Evolutionary conservation across 169 alveolate genomes (phyloP), one percentile per base, ranked within the genome.

Genomic region (Cyclospora cayetanensis): DNA sequence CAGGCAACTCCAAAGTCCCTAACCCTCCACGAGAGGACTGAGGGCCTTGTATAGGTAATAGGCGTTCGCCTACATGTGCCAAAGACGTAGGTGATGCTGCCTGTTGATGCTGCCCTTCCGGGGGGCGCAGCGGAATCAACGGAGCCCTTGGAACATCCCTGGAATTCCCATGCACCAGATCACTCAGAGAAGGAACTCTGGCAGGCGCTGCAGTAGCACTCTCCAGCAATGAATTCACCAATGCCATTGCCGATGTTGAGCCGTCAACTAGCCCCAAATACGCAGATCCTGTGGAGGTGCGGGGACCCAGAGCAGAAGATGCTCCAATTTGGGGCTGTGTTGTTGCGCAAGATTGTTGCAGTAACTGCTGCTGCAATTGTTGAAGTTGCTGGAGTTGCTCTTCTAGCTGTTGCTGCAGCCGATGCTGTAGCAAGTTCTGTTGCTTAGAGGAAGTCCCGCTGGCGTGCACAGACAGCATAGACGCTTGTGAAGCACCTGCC

Each of bases 51-150:
- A 27, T 46, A 27, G 50, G 25, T 31, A 50, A 29, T 34, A 25
- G 88, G 7, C 9, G 70, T 18, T 79, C 88, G 52, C n/a, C 50
- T 50, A 22, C 41, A 31, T 27, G 41, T 7, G 43, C 88, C 4
- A 46, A 22, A 31, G 27, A 12, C 25, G 50, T 70, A 46, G 70
- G 31, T 79, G 37, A 37, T 12, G 68, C 31, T 1, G 74, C 22
- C 31, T 29, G 65, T 50, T 79, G 88, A 66, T 79, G 88, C 88
- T 79, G 88, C 60, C 88, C 88, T 46, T 79, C 88, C 31, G 88
- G 41, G 34, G 70, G 31, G 25, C 70, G 72, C 20, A 31, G 18
- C 4, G 46, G 53, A 46, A 50, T 12, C 20, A n/a, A n/a, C n/a
- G 46, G 31, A 7, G 72, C 50, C 34, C 70, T 46, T 60, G 70